Conservation (phyloP, 305 asterid genomes). For the Lippia alba region DNA sequence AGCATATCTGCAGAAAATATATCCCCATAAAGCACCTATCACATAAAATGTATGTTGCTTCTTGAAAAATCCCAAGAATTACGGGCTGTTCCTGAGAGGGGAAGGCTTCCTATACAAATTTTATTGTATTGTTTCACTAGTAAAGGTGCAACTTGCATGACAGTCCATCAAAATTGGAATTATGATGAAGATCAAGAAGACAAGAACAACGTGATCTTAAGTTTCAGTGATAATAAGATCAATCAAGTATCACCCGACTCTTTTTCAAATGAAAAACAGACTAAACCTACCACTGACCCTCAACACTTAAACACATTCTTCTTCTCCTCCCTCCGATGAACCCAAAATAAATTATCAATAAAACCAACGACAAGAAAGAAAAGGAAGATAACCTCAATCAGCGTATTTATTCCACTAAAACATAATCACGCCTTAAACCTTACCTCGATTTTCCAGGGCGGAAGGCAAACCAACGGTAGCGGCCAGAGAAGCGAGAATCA, state of each 20-base stretch:
- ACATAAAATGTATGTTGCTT: slow-evolving; percentile 7
- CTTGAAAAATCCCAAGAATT: slow-evolving; percentile 3
- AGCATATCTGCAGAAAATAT: not conserved
- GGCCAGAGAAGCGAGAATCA: slow-evolving; percentile 77
- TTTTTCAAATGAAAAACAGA: slow-evolving; percentile 22
- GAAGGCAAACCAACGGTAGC: slow-evolving; percentile 73
- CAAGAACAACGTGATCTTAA: not conserved
- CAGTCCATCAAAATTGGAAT: slow-evolving; percentile 17
- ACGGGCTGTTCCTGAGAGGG: slow-evolving; percentile 20
- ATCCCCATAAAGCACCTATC: slow-evolving; percentile 1
- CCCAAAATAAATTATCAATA: slow-evolving; percentile 11
- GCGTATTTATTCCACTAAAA: not conserved
- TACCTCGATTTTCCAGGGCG: slow-evolving; percentile 80
- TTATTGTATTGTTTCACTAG: not conserved
- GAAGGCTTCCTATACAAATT: slow-evolving; percentile 5
- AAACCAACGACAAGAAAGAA: slow-evolving; percentile 2
- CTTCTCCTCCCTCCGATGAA: slow-evolving; percentile 1
- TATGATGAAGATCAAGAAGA: slow-evolving; percentile 6
- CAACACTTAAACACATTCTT: slow-evolving; percentile 3
- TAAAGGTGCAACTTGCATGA: slow-evolving; percentile 17
- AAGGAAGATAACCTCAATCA: slow-evolving; percentile 6
- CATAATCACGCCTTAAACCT: slow-evolving; percentile 38
- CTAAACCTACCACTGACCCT: slow-evolving; percentile 17
- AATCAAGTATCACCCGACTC: slow-evolving; percentile 22
- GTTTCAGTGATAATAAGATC: not conserved